Base-by-base conservation (phyloP, 1,284 basidiomycete genomes). In the Megacollybia platyphylla region DNA sequence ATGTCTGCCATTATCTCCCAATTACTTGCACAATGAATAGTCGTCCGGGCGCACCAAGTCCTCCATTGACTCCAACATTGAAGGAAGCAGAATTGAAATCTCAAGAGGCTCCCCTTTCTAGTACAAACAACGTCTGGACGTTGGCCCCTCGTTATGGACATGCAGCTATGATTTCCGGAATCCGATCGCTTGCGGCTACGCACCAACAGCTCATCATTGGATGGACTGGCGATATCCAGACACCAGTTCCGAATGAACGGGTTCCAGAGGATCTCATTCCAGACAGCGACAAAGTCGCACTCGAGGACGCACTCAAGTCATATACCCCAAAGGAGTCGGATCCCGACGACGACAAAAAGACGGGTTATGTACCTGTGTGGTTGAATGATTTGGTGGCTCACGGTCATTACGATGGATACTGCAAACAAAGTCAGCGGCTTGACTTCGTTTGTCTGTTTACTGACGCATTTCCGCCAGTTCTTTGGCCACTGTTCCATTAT, bases 401-500 rank as follows among this genome's bases (percentile, higher is more conserved):
- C 57, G 88, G 86, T 0, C 91, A 96, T 61, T 97, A 97, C 58
- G 90, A 93, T 53, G 93, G 92, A 0, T 97, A 97, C 64, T 97
- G 93, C 77, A 99, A 99, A 62, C 83, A 87, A 53, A 96, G 87
- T 91, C 46, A 44, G 67, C 58, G 17, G 4, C 44, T 26, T 3
- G 10, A 24, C 15, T 26, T 34, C 32, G 4, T 26, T 44, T n/a
- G 24, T 10, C 31, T 34, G 31, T n/a, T 18, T 39, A 32, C 13
- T 35, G 10, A 20, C 18, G 24, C 11, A 43, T 37, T 39, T 39
- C 5, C 28, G 41, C 15, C 53, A 89, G 87, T 85, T 30, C 78
- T 99, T 41, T 99, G 94, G 94, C 96, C 94, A 0, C 69, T 97
- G 24, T 96, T 98, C 75, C 96, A 98, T 67, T 98, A 98, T 60